phyloP scores from a whole-genome alignment of 176 grass and related monocot genomes.

The Carex myosuroides region DNA sequence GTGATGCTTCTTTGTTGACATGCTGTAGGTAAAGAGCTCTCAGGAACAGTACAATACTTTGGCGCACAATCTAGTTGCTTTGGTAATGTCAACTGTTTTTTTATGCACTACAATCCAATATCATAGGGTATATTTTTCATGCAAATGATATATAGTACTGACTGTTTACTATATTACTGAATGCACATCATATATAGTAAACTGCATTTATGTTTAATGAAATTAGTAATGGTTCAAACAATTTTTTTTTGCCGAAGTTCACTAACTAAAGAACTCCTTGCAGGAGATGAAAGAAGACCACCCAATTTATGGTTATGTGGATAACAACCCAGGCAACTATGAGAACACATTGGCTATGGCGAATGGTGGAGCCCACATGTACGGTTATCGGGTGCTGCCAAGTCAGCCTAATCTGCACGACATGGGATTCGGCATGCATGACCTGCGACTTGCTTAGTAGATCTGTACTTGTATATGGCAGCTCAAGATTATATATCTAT shows the following conservation, averaged over 20 bases:
- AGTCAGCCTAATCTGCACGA: conserved; percentile 83
- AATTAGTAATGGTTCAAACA: not conserved
- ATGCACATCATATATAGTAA: not conserved
- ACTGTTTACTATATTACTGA: not conserved
- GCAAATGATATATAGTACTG: not conserved
- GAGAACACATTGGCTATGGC: conserved; percentile 29
- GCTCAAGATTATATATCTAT: conserved; percentile 6
- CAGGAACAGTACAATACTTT: conserved; percentile 69
- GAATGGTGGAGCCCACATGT: conserved; percentile 53
- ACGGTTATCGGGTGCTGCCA: conserved; percentile 70
- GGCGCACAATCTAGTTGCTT: conserved; percentile 53
- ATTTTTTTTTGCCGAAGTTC: not conserved
- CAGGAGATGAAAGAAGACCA: conserved; percentile 77
- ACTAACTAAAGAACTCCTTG: not conserved
- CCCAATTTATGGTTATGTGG: conserved; percentile 57
- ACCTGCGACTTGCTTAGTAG: conserved; percentile 63
- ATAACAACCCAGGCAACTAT: conserved; percentile 40
- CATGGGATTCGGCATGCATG: conserved; percentile 71
- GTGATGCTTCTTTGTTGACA: not conserved
- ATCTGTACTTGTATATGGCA: not conserved
- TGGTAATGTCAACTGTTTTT: conserved; percentile 14
- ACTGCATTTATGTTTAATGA: not conserved
- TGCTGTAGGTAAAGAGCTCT: conserved; percentile 70
- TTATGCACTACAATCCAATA: no score
- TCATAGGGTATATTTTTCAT: not conserved